Evolutionary conservation across 2,329 filamentous ascomycete genomes (phyloP).

Genomic region (Verticillium albo-atrum): DNA sequence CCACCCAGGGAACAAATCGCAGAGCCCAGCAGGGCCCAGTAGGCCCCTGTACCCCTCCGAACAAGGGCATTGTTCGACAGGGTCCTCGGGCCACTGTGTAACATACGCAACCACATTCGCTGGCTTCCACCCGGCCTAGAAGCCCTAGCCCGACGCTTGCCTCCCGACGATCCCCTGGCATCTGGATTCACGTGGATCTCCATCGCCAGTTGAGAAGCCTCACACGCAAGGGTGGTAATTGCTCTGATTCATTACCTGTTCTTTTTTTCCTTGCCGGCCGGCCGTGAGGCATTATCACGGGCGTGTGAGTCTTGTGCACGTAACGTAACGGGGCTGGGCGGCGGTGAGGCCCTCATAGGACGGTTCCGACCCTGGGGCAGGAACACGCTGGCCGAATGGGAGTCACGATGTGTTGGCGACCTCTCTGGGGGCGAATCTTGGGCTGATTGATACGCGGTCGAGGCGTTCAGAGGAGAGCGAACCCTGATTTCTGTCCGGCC

Average conservation of each 20-base stretch:
- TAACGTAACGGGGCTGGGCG: background rate
- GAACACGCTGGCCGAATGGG: background rate
- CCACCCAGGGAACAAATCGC: background rate
- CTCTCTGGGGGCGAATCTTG: background rate
- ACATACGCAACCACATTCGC: slow-evolving; percentile 1
- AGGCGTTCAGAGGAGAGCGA: background rate
- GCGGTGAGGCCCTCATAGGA: background rate
- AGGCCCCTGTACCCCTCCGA: too few relatives aligned
- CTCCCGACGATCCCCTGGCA: background rate
- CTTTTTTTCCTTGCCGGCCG: background rate
- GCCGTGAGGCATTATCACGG: background rate
- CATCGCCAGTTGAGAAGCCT: background rate
- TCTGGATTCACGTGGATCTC: background rate
- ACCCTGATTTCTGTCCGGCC: background rate
- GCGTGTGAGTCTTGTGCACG: background rate
- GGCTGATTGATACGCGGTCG: background rate
- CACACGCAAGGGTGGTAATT: background rate
- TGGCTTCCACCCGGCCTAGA: background rate
- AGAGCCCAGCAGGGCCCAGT: background rate
- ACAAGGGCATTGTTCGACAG: slow-evolving; percentile 3
- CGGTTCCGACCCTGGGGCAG: background rate
- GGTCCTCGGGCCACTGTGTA: slow-evolving; percentile 3
- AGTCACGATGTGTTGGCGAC: background rate
- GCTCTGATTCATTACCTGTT: background rate
- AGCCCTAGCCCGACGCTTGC: background rate